A percentile compares a stretch with the other conserved stretches of the same genome.
phyloP scores from a whole-genome alignment of 176 grass and related monocot species.

The Rhynchospora tenuis region DNA sequence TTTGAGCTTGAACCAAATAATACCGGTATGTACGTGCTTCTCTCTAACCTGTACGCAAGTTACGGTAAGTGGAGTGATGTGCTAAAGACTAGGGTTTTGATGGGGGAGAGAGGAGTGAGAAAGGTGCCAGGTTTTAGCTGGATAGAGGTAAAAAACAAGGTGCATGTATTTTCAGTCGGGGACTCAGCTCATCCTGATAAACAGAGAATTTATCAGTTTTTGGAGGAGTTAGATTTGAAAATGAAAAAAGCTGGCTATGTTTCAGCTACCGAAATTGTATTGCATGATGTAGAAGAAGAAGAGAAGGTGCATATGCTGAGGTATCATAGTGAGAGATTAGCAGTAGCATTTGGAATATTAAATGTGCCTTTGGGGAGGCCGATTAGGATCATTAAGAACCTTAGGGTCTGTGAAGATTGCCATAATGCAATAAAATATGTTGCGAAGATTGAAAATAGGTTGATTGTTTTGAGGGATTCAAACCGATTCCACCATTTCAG shows the following conservation, averaged over 20 bases:
- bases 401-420: conserved; percentile 77
- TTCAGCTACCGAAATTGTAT: conserved; percentile 75
- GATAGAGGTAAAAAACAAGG: conserved; percentile 85
- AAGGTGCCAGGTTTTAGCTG: conserved; percentile 90
- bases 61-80: conserved; percentile 77
- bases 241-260: conserved; percentile 79
- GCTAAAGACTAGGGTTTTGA: conserved; percentile 76
- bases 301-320: conserved; percentile 90
- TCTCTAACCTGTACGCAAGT: conserved; percentile 89
- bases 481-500: conserved; percentile 94
- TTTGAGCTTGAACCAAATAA: conserved; percentile 93
- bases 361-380: conserved; percentile 68
- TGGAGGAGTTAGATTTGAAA: conserved; percentile 64
- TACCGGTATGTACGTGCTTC: conserved; percentile 90
- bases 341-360: conserved; percentile 85
- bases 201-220: conserved; percentile 75
- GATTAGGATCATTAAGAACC: conserved; percentile 80
- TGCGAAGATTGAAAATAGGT: conserved; percentile 67
- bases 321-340: conserved; percentile 90
- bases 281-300: conserved; percentile 98
- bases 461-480: conserved; percentile 89
- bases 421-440: conserved; percentile 89
- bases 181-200: conserved; percentile 78
- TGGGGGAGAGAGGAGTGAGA: conserved; percentile 59
- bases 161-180: conserved; percentile 75